Evolutionary conservation across 2,329 filamentous ascomycete species (phyloP).

Genomic region (Myriosclerotinia duriaeana): DNA sequence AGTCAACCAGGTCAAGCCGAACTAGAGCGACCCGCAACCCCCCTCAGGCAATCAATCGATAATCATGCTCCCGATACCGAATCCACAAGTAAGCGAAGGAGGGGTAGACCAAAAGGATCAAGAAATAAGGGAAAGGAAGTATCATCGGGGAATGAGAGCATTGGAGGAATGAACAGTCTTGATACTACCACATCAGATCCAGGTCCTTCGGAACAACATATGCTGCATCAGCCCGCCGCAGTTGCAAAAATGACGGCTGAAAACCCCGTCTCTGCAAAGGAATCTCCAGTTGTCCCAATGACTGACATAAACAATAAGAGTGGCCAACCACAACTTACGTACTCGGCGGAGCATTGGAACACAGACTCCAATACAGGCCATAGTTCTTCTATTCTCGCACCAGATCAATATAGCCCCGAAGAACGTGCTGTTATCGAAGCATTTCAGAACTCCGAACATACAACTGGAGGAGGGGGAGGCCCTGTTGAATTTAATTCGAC

Average conservation of each 20-base stretch:
- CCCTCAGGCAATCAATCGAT: conserved; percentile 28
- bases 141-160: conserved; percentile 20
- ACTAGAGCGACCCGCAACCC: conserved; percentile 30
- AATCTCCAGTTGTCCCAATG: conserved; percentile 20
- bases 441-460: conserved; percentile 33
- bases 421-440: conserved; percentile 40
- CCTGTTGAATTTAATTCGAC: conserved; percentile 29
- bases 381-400: conserved; percentile 21
- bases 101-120: conserved; percentile 53
- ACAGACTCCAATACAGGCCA: conserved; percentile 27
- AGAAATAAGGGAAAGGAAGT: conserved; percentile 46
- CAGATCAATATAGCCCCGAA: conserved; percentile 39
- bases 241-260: conserved; percentile 25
- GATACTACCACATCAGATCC: conserved; percentile 19
- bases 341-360: conserved; percentile 35
- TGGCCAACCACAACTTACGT: conserved; percentile 25
- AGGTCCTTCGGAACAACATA: conserved; percentile 28
- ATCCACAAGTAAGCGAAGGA: conserved; percentile 38
- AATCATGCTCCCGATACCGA: conserved; percentile 25
- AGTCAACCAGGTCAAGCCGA: conserved; percentile 28
- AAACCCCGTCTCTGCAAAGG: conserved; percentile 26
- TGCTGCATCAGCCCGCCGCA: conserved; percentile 29
- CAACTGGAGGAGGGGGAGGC: conserved; percentile 20
- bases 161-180: conserved; percentile 2
- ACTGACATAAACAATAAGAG: conserved; percentile 41